A percentile compares a stretch with the other conserved stretches of the same genome.
phyloP scores from a whole-genome alignment of 129 eudicot genomes.

The Helianthus tuberosus region DNA sequence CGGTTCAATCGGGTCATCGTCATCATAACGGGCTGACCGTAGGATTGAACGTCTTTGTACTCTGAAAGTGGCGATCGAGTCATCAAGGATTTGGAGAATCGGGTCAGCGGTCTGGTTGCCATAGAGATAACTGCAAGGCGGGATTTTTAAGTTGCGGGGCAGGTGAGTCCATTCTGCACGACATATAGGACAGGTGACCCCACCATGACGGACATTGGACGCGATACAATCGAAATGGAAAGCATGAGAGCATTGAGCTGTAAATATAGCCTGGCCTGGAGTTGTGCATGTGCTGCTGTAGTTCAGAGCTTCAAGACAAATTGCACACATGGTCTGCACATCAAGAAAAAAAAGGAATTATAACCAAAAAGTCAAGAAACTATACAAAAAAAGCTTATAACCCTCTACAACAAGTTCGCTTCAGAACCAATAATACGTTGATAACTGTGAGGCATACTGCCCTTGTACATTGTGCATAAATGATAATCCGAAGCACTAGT shows the following conservation, averaged over 20 bases:
- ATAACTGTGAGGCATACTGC: too few relatives aligned
- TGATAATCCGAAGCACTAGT: too few relatives aligned
- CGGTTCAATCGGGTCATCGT: constrained; percentile 84
- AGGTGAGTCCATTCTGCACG: constrained; percentile 94
- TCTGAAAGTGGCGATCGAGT: constrained; percentile 78
- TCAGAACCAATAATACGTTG: too few relatives aligned
- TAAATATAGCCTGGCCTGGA: constrained; percentile 86
- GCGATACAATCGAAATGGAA: constrained; percentile 90
- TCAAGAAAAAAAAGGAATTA: background rate
- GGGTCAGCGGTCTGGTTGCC: constrained; percentile 65
- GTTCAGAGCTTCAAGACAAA: constrained; percentile 81
- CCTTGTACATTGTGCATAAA: too few relatives aligned
- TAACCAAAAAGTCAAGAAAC: background rate
- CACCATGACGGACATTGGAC: constrained; percentile 88
- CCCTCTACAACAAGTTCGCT: too few relatives aligned
- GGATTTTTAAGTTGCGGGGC: constrained; percentile 64
- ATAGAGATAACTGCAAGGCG: constrained; percentile 43
- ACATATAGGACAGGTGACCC: constrained; percentile 88
- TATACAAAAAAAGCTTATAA: too few relatives aligned
- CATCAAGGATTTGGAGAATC: constrained; percentile 77
- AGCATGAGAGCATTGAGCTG: constrained; percentile 91
- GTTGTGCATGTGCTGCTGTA: constrained; percentile 55
- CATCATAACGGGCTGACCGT: constrained; percentile 76
- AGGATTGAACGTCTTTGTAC: constrained; percentile 84
- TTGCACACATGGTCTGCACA: constrained; percentile 80